Percentiles rank a stretch among this genome's conserved stretches.
Evolutionary conservation across 805 yeast genomes (phyloP).

Genomic region (Starmerella etchellsii): DNA sequence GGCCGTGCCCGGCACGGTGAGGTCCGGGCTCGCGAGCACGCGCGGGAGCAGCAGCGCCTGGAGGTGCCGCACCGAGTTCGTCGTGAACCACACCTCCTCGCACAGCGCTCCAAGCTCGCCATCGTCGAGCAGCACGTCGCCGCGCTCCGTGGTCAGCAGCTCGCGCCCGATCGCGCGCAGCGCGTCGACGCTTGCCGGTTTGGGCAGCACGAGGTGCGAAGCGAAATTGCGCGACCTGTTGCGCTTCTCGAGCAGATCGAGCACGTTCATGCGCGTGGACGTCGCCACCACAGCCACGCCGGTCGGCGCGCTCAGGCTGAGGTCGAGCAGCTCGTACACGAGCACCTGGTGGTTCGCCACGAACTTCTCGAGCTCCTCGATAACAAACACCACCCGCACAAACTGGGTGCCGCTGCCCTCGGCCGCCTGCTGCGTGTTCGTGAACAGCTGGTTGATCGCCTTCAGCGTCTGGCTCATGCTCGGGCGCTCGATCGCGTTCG

Average conservation of each 20-base stretch:
- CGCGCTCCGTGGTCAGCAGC: constrained; percentile 27
- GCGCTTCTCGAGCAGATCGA: constrained; percentile 79
- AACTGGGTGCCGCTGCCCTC: constrained; percentile 12
- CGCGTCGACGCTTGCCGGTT: constrained; percentile 35
- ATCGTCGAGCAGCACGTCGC: constrained; percentile 16
- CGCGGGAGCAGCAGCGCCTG: constrained; percentile 10
- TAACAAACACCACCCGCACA: constrained; percentile 45
- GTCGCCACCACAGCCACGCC: constrained; percentile 77
- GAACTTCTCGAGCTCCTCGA: constrained; percentile 78
- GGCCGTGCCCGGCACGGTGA: constrained; percentile 12
- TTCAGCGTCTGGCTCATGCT: constrained; percentile 23
- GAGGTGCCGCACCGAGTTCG: constrained; percentile 41
- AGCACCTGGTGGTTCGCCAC: constrained; percentile 67
- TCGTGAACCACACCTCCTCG: constrained; percentile 39
- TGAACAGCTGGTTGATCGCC: constrained; percentile 22
- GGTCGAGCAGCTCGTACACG: constrained; percentile 74
- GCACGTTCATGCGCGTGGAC: constrained; percentile 57
- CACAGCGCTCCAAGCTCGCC: constrained; percentile 15
- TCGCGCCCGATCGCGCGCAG: constrained; percentile 39
- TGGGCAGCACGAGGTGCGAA: constrained; percentile 48
- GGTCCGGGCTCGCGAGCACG: background rate
- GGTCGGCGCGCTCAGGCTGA: constrained; percentile 55
- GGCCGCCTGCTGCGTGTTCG: constrained; percentile 11
- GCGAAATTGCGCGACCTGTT: constrained; percentile 85
- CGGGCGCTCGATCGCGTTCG: constrained; percentile 22